A percentile compares a stretch with the other conserved stretches of the same genome.
Evolutionary conservation across 148 eudicot genomes (phyloP).

Genomic region (Spergularia bocconei): DNA sequence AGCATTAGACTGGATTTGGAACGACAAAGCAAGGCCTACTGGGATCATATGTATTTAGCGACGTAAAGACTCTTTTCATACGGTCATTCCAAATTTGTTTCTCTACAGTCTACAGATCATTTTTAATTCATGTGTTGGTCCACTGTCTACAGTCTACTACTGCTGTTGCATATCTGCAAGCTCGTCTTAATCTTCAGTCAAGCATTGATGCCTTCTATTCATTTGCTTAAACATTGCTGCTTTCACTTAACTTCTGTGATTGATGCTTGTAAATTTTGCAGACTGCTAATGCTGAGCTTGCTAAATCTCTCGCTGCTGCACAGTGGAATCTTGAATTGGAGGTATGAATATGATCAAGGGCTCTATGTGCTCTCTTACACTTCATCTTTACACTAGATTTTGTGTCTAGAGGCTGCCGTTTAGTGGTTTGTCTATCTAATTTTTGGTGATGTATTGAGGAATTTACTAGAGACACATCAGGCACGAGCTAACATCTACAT

Average conservation of each 20-base stretch:
- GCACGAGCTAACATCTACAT: no score
- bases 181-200: background rate
- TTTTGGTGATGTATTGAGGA: background rate
- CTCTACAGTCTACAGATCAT: background rate
- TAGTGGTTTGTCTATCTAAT: background rate
- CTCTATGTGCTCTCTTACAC: background rate
- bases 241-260: conserved; percentile 3
- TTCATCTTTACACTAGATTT: background rate
- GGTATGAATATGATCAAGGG: conserved; percentile 41
- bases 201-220: conserved; percentile 6
- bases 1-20: background rate
- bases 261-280: conserved; percentile 39
- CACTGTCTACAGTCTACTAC: background rate
- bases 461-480: no score
- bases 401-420: background rate
- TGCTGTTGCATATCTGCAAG: background rate
- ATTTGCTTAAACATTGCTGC: conserved; percentile 15
- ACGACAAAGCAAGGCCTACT: background rate
- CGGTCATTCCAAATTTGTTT: background rate
- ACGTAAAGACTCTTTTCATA: background rate
- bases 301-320: conserved; percentile 70
- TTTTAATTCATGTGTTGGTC: background rate
- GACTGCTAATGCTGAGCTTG: conserved; percentile 89
- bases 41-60: background rate
- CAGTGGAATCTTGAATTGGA: conserved; percentile 85